Conservation (phyloP, 1,284 basidiomycete species). For the Pisolithus thermaeus region DNA sequence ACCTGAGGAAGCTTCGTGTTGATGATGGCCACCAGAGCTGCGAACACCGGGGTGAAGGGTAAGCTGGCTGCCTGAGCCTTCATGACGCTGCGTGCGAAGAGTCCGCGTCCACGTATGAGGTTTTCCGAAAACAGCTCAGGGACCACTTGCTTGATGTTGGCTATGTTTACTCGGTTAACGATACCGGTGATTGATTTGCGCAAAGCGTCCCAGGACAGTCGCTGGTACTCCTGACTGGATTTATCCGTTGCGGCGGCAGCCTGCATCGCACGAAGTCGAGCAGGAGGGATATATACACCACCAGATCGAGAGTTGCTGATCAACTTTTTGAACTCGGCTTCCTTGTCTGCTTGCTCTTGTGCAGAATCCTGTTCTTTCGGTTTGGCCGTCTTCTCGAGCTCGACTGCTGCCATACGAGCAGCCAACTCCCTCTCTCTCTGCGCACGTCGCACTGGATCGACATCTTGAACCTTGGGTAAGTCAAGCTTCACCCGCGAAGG, state of each 20-base stretch:
- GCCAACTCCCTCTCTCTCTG: conserved; percentile 77
- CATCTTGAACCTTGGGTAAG: conserved; percentile 26
- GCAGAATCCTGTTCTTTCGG: conserved; percentile 73
- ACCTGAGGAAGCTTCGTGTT: conserved; percentile 98
- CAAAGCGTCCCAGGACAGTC: conserved; percentile 96
- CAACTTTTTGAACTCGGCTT: conserved; percentile 80
- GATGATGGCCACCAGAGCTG: conserved; percentile 89
- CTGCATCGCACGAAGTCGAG: conserved; percentile 86
- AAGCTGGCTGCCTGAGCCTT: conserved; percentile 95
- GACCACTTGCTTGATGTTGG: conserved; percentile 95
- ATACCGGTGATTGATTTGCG: conserved; percentile 99
- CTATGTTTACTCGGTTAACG: conserved; percentile 95
- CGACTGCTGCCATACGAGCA: conserved; percentile 64
- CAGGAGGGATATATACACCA: conserved; percentile 96
- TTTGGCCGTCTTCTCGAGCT: conserved; percentile 56
- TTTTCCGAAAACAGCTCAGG: conserved; percentile 94
- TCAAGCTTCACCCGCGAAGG: conserved; percentile 30
- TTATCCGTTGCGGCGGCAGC: conserved; percentile 85
- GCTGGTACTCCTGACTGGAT: conserved; percentile 87
- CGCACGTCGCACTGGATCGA: conserved; percentile 37
- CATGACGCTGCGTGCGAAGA: conserved; percentile 94
- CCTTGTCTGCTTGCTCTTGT: conserved; percentile 52
- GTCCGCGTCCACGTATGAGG: conserved; percentile 82
- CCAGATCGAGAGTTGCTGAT: conserved; percentile 70
- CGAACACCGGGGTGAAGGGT: conserved; percentile 97